A percentile compares a stretch with the other conserved stretches of the same genome.
Evolutionary conservation across 2,329 filamentous ascomycete genomes (phyloP).

Genomic region (Corinectria fuckeliana): DNA sequence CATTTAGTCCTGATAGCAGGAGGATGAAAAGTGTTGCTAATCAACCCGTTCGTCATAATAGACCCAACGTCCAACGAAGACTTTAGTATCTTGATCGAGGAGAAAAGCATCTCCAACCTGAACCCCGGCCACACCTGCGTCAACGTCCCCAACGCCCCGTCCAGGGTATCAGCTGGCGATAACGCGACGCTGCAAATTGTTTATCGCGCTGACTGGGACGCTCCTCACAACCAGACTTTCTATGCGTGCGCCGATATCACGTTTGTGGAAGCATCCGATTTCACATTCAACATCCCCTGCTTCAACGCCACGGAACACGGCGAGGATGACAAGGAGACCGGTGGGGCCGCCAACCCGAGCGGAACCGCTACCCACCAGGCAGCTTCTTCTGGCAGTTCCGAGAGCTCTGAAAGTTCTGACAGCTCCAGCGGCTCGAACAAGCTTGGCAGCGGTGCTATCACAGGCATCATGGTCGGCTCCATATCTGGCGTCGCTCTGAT

Average conservation of each 20-base stretch:
- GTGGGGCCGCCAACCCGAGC: constrained; percentile 14
- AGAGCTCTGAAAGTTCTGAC: neutral
- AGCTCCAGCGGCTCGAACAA: constrained; percentile 58
- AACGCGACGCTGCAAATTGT: constrained; percentile 58
- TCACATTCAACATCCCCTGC: constrained; percentile 46
- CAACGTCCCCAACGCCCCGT: constrained; percentile 43
- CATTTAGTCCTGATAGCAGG: too few relatives aligned
- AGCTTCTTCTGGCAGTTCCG: neutral
- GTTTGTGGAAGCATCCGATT: constrained; percentile 46
- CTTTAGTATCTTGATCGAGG: constrained; percentile 48
- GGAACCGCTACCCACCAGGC: constrained; percentile 23
- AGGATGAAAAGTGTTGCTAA: neutral
- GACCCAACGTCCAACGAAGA: constrained; percentile 50
- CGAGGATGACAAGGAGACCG: constrained; percentile 32
- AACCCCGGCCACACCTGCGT: constrained; percentile 56
- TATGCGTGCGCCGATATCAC: constrained; percentile 58
- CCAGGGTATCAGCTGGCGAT: constrained; percentile 46
- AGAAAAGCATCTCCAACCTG: constrained; percentile 46
- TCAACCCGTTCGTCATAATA: constrained; percentile 23
- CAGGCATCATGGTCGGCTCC: constrained; percentile 74
- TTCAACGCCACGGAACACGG: constrained; percentile 51
- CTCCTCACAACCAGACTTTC: constrained; percentile 52
- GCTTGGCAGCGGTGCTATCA: constrained; percentile 58
- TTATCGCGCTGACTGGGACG: constrained; percentile 53
- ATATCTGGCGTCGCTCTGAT: constrained; percentile 67